Evolutionary conservation across 352 stramenopile species (phyloP).

Genomic region (Aphanomyces stellatus): DNA sequence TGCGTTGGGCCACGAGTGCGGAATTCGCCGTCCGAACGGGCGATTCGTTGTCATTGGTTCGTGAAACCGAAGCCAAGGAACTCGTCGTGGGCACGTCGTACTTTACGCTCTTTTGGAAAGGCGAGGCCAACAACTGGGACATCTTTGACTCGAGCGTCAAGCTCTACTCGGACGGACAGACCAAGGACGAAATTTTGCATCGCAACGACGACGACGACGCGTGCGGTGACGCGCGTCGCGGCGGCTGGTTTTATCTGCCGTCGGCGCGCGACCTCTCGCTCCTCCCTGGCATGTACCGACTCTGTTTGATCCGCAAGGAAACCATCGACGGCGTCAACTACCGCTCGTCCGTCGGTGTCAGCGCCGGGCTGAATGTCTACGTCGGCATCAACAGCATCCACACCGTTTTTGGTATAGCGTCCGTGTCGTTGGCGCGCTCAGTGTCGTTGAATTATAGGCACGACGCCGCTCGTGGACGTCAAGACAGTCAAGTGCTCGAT

Average conservation of each 20-base stretch:
- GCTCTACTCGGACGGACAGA: background rate
- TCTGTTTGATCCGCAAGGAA: background rate
- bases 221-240: background rate
- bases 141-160: background rate
- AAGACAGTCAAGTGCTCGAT: constrained; percentile 23
- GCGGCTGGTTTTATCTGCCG: background rate
- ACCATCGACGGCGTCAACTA: constrained; percentile 22
- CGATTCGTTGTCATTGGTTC: constrained; percentile 36
- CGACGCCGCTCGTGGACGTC: constrained; percentile 46
- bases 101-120: constrained; percentile 36
- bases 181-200: background rate
- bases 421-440: too few species aligned
- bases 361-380: constrained; percentile 28
- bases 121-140: constrained; percentile 8
- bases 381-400: constrained; percentile 44
- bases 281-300: background rate
- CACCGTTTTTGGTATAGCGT: constrained; percentile 47
- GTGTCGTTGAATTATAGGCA: too few species aligned
- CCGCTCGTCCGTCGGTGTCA: constrained; percentile 27
- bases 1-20: constrained; percentile 24
- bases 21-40: constrained; percentile 25
- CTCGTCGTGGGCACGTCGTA: constrained; percentile 30
- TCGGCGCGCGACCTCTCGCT: constrained; percentile 2
- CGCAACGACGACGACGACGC: background rate
- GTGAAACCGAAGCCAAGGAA: constrained; percentile 35